Percentiles rank a stretch among this genome's conserved stretches.
Evolutionary conservation across 2,329 filamentous ascomycete species (phyloP).

Genomic region (Hypoxylon sp.): DNA sequence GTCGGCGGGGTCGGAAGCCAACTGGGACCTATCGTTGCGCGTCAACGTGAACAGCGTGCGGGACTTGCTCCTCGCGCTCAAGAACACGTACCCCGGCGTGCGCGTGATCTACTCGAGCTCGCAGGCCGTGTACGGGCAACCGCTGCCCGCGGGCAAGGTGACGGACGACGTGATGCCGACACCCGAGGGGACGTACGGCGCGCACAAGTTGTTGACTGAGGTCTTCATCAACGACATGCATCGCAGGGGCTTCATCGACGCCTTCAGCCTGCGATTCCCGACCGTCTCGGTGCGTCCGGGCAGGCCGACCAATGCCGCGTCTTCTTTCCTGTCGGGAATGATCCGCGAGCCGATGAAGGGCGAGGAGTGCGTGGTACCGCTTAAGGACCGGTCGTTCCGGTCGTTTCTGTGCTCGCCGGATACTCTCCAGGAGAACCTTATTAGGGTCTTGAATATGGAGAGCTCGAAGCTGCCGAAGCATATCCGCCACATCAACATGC

Average conservation of each 20-base stretch:
- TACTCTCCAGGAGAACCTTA: slow-evolving; percentile 67
- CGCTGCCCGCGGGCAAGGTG: slow-evolving; percentile 65
- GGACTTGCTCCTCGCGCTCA: slow-evolving; percentile 65
- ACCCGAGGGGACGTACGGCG: slow-evolving; percentile 74
- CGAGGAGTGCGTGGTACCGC: slow-evolving; percentile 66
- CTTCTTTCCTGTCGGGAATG: slow-evolving; percentile 74
- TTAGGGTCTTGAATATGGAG: slow-evolving; percentile 61
- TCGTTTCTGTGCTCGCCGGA: slow-evolving; percentile 70
- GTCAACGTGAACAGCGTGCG: slow-evolving; percentile 75
- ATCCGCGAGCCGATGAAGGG: slow-evolving; percentile 74
- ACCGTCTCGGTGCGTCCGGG: slow-evolving; percentile 74
- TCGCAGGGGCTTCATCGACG: slow-evolving; percentile 70
- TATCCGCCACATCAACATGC: slow-evolving; percentile 70
- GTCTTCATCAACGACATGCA: slow-evolving; percentile 74
- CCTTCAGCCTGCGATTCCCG: slow-evolving; percentile 71
- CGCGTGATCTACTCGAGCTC: slow-evolving; percentile 74
- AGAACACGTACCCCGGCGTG: slow-evolving; percentile 64
- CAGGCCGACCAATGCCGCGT: slow-evolving; percentile 72
- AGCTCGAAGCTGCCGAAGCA: slow-evolving; percentile 59
- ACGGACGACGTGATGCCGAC: slow-evolving; percentile 67
- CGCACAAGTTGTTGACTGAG: slow-evolving; percentile 75
- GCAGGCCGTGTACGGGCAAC: slow-evolving; percentile 74
- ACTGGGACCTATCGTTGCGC: slow-evolving; percentile 70
- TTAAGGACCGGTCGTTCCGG: slow-evolving; percentile 64
- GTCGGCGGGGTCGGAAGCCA: slow-evolving; percentile 73